Evolutionary conservation across 768 basidiomycete genomes (phyloP), one percentile per base, ranked within the genome.

Genomic region (Mycena chlorophos): DNA sequence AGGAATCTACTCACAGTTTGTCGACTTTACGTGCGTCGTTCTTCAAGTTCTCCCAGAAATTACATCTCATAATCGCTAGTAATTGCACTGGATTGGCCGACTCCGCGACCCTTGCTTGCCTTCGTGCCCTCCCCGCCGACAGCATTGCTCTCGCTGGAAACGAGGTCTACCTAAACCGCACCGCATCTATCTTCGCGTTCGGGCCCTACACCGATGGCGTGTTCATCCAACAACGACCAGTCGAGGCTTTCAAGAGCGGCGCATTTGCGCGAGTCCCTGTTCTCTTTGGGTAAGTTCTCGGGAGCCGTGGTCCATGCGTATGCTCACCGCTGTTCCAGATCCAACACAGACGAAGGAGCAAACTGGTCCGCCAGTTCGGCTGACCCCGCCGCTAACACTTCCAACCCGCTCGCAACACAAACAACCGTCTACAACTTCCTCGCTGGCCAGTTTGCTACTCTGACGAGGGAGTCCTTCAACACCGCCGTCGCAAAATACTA

Each of bases 311-410:
- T 10, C 5, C 10, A 12, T 40, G 13, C 6, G 23, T 46, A 12
- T n/a, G 22, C 37, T 51, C 23, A 26, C 12, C 49, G 29, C 5
- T 3, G 17, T 0, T 38, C 13, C 48, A 73, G 72, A 5, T 75
- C 76, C 14, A 78, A 78, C 55, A 73, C 75, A 1, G 62, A 78
- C 58, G 77, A 78, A 61, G 77, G 77, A 14, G 69, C 74, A 1
- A 45, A 65, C 6, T 78, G 77, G 77, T 75, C 75, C 16, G 68
- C 70, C 2, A 52, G 49, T 6, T 63, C 77, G 5, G 55, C 56
- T 10, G 70, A 75, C 31, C 65, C 73, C 12, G 53, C 64, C 3
- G 75, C 75, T 3, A 77, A 77, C 53, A 76, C 77, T 2, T 73
- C 73, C 1, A 68, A 62, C 62, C 68, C 74, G 0, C 66, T 66